Base-by-base conservation (phyloP, 1,139 yeast genomes). In the Candida freyschussii region DNA sequence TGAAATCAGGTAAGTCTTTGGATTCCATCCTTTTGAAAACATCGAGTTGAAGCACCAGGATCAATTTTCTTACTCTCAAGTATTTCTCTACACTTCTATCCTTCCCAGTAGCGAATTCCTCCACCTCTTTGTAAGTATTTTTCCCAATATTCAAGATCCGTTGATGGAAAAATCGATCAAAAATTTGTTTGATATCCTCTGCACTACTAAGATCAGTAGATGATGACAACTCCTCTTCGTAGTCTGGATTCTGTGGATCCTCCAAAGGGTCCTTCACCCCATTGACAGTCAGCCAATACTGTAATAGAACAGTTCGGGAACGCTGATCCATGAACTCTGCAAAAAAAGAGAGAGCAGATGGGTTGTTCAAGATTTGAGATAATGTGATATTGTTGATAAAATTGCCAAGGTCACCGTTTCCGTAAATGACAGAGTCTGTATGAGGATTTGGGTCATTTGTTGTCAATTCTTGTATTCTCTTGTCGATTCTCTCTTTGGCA, bases 201-300 rank as follows among this genome's bases (percentile, higher is more conserved):
- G 37, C 40, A 5, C 48, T 52, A 13, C 27, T 22, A 13, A 43
- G 13, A 24, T 44, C 46, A 6, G 33, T 29, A 6, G 48, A 25
- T 34, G 48, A 26, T 40, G 52, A 16, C 45, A 41, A 22, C 21
- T 40, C 45, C 9, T 45, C 47, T n/a, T 49, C 52, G 24, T 45
- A 45, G 16, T 52, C 57, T 11, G 57, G 60, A 23, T 52, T 53
- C n/a, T 35, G 43, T 4, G 60, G 55, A 40, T 70, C 78, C 39
- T 81, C 91, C 17, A 83, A 56, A 0, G 95, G 95, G 31, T 82
- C 83, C 47, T 77, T 75, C 23, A 84, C 65, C 1, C 70, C 65
- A 41, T 85, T 84, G 2, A 83, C 80, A 0, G 75, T 69, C 9
- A 71, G 56, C 83, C 89, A 85, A 40, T 77, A 78, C 29, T 74